Base-by-base conservation (phyloP, 1,284 basidiomycete species). In the Leccinum pallidistipes region DNA sequence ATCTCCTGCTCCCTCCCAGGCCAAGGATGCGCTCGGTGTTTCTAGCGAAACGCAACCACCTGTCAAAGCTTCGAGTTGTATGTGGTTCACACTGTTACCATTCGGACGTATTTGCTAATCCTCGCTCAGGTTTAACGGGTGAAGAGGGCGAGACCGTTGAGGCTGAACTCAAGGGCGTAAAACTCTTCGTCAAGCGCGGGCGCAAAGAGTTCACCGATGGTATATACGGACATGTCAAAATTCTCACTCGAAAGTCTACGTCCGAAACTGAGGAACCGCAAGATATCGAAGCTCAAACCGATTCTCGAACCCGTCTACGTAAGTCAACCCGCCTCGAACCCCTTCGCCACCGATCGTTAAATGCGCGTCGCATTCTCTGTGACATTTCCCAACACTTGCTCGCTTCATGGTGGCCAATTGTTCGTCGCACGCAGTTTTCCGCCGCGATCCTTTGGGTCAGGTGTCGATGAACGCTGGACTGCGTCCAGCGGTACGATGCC, bases 381-480 rank as follows among this genome's bases (percentile, higher is more conserved):
- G 57, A 59, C 27, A 47, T 54, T 34, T 29, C 55, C 27, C 53
- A 34, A 52, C 43, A 5, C 3, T 43, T 45, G 59, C 36, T 10
- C 45, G 32, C 27, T 53, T 43, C 24, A 43, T 49, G 16, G 54
- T 40, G 40, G n/a, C 40, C 43, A 55, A 52, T 43, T 36, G 24
- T 36, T 54, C 1, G 31, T 34, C 56, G 10, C 55, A 18, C 29
- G 24, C 62, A 87, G 86, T 88, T 12, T 88, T 88, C 74, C 83
- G 86, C 16, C 83, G 87, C 5, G 87, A 88, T 65, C 85, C 85
- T 1, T 72, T 88, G 34, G 83, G 84, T 78, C 83, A 88, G 67
- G 83, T 87, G 3, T 83, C 85, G 1, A 85, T 88, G 84, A 87
- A 87, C 68, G 77, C 86, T 38, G 80, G 81, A 18, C 68, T 88